A percentile compares a stretch with the other conserved stretches of the same genome.
phyloP scores from a whole-genome alignment of 2,329 filamentous ascomycete species.

The Sporothrix dimorphospora region DNA sequence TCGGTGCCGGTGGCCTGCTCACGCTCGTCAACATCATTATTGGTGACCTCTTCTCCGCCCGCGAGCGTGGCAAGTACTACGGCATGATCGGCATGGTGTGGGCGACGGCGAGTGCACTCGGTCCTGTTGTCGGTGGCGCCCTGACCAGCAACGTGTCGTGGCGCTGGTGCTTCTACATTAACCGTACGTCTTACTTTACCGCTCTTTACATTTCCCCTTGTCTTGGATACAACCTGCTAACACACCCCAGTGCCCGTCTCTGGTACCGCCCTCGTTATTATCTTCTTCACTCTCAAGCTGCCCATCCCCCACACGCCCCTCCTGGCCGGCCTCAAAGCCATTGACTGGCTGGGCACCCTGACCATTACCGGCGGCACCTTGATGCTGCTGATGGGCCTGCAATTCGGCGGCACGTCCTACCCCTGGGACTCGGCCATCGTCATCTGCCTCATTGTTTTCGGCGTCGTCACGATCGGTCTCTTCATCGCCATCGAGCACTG shows the following conservation, averaged over 20 bases:
- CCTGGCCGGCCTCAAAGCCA: constrained; percentile 63
- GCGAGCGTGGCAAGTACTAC: constrained; percentile 36
- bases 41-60: constrained; percentile 47
- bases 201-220: neutral
- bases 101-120: constrained; percentile 33
- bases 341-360: constrained; percentile 57
- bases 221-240: neutral
- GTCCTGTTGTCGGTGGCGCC: constrained; percentile 34
- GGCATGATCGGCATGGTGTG: constrained; percentile 35
- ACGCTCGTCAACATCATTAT: constrained; percentile 64
- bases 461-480: constrained; percentile 50
- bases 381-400: constrained; percentile 72
- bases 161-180: constrained; percentile 73
- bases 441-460: constrained; percentile 65
- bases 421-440: constrained; percentile 66
- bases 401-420: constrained; percentile 61
- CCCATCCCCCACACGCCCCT: constrained; percentile 68
- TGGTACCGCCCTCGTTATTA: constrained; percentile 50
- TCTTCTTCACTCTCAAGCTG: constrained; percentile 66
- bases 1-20: constrained; percentile 61
- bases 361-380: constrained; percentile 64
- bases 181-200: constrained; percentile 41
- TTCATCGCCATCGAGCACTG: constrained; percentile 66
- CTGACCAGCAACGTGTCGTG: constrained; percentile 46
- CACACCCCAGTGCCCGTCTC: constrained; percentile 35